A percentile compares a stretch with the other conserved stretches of the same genome.
These are phyloP conservation scores for Cryphonectria naterciae DNA, from an alignment of 2,329 filamentous ascomycete species.

Conservation along the genomic window DNA sequence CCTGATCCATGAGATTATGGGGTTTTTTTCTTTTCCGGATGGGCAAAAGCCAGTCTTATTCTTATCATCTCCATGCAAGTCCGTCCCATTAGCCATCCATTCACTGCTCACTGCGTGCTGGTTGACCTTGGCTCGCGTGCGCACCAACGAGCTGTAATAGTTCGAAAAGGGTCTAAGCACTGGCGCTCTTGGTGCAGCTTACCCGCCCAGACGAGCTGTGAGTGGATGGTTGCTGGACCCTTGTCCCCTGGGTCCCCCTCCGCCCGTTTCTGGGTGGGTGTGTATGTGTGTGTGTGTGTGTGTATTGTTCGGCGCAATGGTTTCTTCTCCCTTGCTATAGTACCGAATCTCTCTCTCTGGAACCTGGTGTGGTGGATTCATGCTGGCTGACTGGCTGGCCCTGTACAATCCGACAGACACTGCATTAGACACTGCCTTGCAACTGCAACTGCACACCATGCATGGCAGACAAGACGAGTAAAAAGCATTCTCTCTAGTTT, in stretches of 20 bases:
- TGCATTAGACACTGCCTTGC: not conserved
- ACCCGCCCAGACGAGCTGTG: not conserved
- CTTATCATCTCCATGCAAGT: not conserved
- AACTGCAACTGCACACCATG: not conserved
- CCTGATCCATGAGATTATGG: not conserved
- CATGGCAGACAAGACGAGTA: too few relatives aligned
- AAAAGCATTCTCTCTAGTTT: not conserved
- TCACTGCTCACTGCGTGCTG: not conserved
- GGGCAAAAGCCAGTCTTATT: not conserved
- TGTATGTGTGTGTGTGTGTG: not conserved
- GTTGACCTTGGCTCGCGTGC: not conserved
- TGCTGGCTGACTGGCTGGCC: not conserved
- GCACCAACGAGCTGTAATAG: not conserved
- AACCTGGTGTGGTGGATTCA: not conserved
- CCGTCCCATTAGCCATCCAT: not conserved
- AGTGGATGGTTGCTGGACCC: slow-evolving; percentile 4
- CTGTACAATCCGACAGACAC: not conserved
- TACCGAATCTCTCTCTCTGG: not conserved
- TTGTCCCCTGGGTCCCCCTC: not conserved
- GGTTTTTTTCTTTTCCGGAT: not conserved
- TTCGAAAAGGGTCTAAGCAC: not conserved
- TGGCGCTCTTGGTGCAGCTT: slow-evolving; percentile 1
- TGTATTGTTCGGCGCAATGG: not conserved
- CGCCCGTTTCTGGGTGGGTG: too few relatives aligned
- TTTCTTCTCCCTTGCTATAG: not conserved